Base-by-base conservation (phyloP, 139 green algal genomes). In the Coccomyxa sp. region DNA sequence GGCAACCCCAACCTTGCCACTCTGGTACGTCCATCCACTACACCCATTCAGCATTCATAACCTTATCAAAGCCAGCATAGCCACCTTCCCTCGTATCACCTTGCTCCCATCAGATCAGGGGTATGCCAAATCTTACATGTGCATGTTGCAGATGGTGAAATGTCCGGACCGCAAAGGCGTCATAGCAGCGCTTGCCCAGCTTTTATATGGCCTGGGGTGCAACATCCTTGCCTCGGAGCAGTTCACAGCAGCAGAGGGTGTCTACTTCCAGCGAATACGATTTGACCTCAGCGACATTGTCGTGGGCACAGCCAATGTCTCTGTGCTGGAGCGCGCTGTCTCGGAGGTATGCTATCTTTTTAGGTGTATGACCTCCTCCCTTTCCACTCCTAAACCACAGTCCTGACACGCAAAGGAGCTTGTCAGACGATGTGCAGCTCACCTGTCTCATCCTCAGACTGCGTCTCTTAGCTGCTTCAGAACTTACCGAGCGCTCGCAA, bases 201-300 rank as follows among this genome's bases (percentile, higher is more conserved):
- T 94, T 54, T 82, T 95, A 37, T 93, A 90, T 68, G 91, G 78
- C 37, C 87, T 94, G 74, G 87, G 87, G 75, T 95, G 90, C 85
- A 95, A 95, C 81, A 92, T 95, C 31, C 33, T 93, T 31, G 64
- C 73, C 44, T 54, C 68, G 22, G 89, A 92, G 40, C 90, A 94
- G 83, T 92, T 90, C 74, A 83, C 81, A 0, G 88, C 91, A 92
- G 82, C 74, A 83, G 50, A 64, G 50, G 50, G 50, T 22, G 50
- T 64, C 18, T 64, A 64, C 27, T 64, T 64, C 50, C 50, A 64
- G 50, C 50, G 84, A 9, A 87, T 93, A 39, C 73, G 75, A 16
- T 91, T 93, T 73, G 90, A 93, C 74, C 88, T 86, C 80, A 79
- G 27, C 39, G 90, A 92, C 35, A 83, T 92, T n/a, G 55, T 91